Conservation (phyloP, 177 flowering plant genomes). For the Vitis hybrid region DNA sequence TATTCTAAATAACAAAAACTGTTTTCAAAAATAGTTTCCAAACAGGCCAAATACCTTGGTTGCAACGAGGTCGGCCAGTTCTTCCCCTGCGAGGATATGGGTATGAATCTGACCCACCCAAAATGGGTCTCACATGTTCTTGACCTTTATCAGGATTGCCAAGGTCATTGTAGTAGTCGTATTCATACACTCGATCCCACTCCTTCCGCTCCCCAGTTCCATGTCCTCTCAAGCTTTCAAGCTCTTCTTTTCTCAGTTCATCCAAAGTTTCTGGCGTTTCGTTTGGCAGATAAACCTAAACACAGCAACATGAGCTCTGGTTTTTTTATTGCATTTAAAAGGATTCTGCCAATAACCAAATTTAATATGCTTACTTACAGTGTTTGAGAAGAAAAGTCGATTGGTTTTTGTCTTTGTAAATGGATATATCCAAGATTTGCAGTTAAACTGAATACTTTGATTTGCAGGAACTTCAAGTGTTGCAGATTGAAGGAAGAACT, state of each 20-base stretch:
- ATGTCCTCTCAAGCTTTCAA: conserved; percentile 52
- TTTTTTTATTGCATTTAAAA: not conserved
- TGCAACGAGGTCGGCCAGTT: conserved; percentile 47
- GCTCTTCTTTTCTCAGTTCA: conserved; percentile 50
- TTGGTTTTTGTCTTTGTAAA: conserved; percentile 22
- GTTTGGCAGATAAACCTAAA: conserved; percentile 54
- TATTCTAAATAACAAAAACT: not conserved
- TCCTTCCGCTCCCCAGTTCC: conserved; percentile 59
- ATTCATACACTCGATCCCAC: conserved; percentile 74
- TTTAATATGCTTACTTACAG: conserved; percentile 27
- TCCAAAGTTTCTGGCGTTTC: conserved; percentile 48
- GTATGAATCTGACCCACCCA: conserved; percentile 45
- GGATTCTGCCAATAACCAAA: not conserved
- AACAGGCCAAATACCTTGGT: conserved; percentile 26
- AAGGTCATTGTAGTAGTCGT: conserved; percentile 65
- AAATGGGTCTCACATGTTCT: conserved; percentile 36
- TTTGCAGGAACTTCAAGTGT: conserved; percentile 23
- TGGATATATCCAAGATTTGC: conserved; percentile 80
- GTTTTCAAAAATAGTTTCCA: not conserved
- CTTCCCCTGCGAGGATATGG: conserved; percentile 71
- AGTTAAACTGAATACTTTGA: conserved; percentile 45
- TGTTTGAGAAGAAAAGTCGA: conserved; percentile 63
- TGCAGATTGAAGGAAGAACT: conserved; percentile 46
- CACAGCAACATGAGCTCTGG: not conserved
- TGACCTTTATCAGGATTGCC: conserved; percentile 52